Conservation (phyloP, 2,329 filamentous ascomycete species). For the Nigrograna mackinnonii region DNA sequence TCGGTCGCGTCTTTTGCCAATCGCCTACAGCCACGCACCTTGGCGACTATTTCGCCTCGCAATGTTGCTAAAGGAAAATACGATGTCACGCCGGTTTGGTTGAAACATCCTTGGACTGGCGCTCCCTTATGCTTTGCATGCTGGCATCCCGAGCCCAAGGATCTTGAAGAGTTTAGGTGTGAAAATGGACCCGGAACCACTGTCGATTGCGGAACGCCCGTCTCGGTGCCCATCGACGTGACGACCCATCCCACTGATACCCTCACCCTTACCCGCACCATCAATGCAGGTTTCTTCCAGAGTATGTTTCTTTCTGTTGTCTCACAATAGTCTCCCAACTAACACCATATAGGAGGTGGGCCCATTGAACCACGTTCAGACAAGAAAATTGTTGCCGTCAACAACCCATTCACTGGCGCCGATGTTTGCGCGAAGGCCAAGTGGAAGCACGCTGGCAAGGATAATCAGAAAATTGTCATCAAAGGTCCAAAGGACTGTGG, state of each 20-base stretch:
- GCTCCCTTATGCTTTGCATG: slow-evolving; percentile 26
- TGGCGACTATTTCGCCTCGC: no score
- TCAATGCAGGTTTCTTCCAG: no score
- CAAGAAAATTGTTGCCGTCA: slow-evolving; percentile 5
- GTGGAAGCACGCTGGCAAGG: slow-evolving; percentile 7
- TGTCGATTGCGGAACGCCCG: no score
- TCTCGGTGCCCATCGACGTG: no score
- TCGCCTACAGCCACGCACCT: no score
- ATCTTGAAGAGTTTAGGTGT: slow-evolving; percentile 20
- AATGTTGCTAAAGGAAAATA: slow-evolving; percentile 4
- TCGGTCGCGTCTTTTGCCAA: no score
- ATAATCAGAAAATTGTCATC: slow-evolving; percentile 2
- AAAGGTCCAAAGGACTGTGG: slow-evolving; percentile 3
- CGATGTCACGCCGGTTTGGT: slow-evolving; percentile 17
- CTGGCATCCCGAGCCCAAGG: slow-evolving; percentile 15
- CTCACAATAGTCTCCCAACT: no score
- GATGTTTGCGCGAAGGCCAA: slow-evolving; percentile 9
- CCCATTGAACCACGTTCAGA: no score
- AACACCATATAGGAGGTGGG: no score
- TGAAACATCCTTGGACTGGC: slow-evolving; percentile 27
- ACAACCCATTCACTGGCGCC: slow-evolving; percentile 4
- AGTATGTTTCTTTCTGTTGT: no score
- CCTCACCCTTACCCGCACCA: no score
- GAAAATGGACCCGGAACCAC: slow-evolving; percentile 10
- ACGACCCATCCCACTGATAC: no score